Evolutionary conservation across 2,329 filamentous ascomycete species (phyloP), one percentile per base, ranked within the genome.

Genomic region (Fusarium sp.): DNA sequence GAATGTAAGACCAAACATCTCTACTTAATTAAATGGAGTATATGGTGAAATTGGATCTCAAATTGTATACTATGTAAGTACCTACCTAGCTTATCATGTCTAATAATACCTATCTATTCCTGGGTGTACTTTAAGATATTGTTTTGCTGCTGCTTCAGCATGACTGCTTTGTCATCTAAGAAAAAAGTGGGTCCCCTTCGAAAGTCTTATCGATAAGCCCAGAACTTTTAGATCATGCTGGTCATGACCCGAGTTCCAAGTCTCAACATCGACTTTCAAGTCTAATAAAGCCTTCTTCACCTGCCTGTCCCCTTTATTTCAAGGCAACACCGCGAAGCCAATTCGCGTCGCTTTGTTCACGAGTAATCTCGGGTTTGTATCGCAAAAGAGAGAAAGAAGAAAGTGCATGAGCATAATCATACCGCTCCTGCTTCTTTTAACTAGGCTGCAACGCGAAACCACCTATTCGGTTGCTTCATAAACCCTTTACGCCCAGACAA

Each of bases 401-500:
- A 44, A 22, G 35, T 45, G 37, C n/a, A 28, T 20, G 33, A 32
- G 43, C 40, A 41, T 33, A 41, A 32, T 40, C 40, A 41, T 33
- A 41, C 26, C 15, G 14, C 47, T 32, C 33, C 49, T 51, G 19
- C 47, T 51, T 44, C 39, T 35, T 49, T 59, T 47, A 26, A 20
- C 48, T 52, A 32, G 44, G 35, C 46, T 40, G 39, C 59, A 56
- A 51, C 60, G 47, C 51, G 40, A 54, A 35, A 41, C 40, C 24
- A 24, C 24, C 24, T 48, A 37, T 51, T 54, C 41, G 40, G 22
- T 55, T 64, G 45, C 54, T 55, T 46, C 52, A 44, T 46, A 24
- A 24, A 19, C 48, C 51, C 40, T 37, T 33, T 35, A 62, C 65
- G 52, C 67, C 61, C 67, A 74, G 71, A 74, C 68, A 73, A 74